Evolutionary conservation across 805 yeast genomes (phyloP), one percentile per base, ranked within the genome.

Genomic region (Jamesozyma gamospora): DNA sequence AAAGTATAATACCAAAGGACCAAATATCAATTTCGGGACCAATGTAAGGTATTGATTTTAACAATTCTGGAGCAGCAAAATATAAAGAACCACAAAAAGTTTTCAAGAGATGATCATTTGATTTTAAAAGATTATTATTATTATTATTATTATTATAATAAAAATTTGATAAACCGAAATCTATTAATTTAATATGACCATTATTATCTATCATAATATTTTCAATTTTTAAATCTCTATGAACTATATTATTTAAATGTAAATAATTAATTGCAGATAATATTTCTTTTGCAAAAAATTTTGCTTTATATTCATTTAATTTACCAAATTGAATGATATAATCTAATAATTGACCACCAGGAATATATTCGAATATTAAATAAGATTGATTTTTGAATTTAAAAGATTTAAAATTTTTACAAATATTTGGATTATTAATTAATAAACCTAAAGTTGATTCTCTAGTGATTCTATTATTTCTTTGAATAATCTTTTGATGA

Each of bases 1-100:
- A 92, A 37, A 92, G 66, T 0, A 92, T 96, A 24, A 92, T 95
- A 46, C 97, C 98, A 68, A 90, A 90, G 2, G 96, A 85, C 98
- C 98, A 92, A 15, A 92, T 79, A 61, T 92, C 98, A 37, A 92
- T 95, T 59, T 92, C 98, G 0, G 98, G 98, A 0, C 98, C 99
- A 30, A 75, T 69, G 54, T 92, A 92, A 1, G 96, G 96, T 48
- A 77, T 78, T 1, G 97, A 97, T 41, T 82, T 82, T 39, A 92
- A 67, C 47, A 92, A 69, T 60, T 92, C 99, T 0, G 99, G 99
- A 0, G 99, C 98, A 1, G 98, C 99, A 73, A 92, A 92, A 59
- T 92, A 92, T 37, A 92, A 69, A 0, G 96, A 87, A 2, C 99
- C 99, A 69, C 99, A 92, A 57, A 83, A 92, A 0, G 98, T 92